phyloP scores from a whole-genome alignment of 352 stramenopile species.

The Pythium scleroteichum region DNA sequence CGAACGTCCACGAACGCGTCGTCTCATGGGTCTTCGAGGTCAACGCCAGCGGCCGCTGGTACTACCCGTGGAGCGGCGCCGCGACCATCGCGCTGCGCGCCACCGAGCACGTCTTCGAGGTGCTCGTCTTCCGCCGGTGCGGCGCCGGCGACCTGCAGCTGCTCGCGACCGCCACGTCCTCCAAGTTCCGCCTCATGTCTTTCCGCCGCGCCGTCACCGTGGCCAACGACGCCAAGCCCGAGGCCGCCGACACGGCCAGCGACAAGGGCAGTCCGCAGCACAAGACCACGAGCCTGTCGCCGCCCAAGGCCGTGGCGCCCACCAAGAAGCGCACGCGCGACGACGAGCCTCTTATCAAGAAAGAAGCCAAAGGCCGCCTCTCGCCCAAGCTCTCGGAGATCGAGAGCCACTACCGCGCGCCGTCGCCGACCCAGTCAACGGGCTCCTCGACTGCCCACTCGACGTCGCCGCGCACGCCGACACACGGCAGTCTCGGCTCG shows the following conservation, averaged over 20 bases:
- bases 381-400: neutral
- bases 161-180: neutral
- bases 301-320: neutral
- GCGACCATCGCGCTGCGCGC: slow-evolving; percentile 7
- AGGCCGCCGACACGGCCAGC: neutral
- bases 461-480: neutral
- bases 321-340: neutral
- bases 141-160: neutral
- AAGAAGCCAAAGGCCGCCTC: neutral
- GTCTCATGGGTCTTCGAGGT: slow-evolving; percentile 17
- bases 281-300: neutral
- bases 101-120: slow-evolving; percentile 21
- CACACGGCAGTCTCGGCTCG: neutral
- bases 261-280: neutral
- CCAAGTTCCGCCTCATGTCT: slow-evolving; percentile 17
- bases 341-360: neutral
- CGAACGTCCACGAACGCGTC: neutral
- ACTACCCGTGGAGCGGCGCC: slow-evolving; percentile 19
- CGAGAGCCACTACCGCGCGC: neutral
- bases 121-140: slow-evolving; percentile 9
- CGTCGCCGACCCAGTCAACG: neutral
- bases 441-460: neutral
- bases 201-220: slow-evolving; percentile 10
- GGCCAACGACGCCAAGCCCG: neutral
- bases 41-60: slow-evolving; percentile 18